phyloP scores from a whole-genome alignment of 202 grass and related monocot species.

The Elaeis oleifera region DNA sequence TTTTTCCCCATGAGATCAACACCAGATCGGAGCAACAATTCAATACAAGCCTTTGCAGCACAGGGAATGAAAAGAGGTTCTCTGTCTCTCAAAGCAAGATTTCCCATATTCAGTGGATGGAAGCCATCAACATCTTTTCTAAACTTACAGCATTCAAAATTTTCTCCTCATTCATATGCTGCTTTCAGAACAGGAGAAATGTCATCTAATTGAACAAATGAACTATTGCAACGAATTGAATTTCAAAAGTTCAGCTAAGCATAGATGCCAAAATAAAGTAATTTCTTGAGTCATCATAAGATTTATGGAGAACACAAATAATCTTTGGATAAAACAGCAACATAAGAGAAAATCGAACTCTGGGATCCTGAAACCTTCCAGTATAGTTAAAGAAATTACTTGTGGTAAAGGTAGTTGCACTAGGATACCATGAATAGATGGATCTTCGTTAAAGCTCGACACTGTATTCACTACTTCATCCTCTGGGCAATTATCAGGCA shows the following conservation, averaged over 20 bases:
- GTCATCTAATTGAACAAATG: no score
- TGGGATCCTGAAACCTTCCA: conserved; percentile 5
- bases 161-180: conserved; percentile 88
- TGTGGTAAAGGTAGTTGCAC: conserved; percentile 85
- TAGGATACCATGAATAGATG: conserved; percentile 86
- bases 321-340: no score
- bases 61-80: conserved; percentile 80
- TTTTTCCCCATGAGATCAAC: conserved; percentile 81
- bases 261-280: no score
- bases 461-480: conserved; percentile 61
- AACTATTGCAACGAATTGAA: no score
- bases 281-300: no score
- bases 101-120: conserved; percentile 78
- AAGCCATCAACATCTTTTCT: conserved; percentile 93
- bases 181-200: conserved; percentile 7
- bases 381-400: conserved; percentile 34
- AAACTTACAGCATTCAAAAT: conserved; percentile 63
- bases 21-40: conserved; percentile 54
- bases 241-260: no score
- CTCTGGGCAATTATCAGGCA: conserved; percentile 57
- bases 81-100: conserved; percentile 66
- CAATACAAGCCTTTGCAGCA: conserved; percentile 84
- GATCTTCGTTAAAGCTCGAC: conserved; percentile 66
- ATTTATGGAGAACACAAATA: not conserved
- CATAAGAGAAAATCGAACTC: no score